Conservation (phyloP, 2,329 filamentous ascomycete genomes). For the Juglanconis sp. region DNA sequence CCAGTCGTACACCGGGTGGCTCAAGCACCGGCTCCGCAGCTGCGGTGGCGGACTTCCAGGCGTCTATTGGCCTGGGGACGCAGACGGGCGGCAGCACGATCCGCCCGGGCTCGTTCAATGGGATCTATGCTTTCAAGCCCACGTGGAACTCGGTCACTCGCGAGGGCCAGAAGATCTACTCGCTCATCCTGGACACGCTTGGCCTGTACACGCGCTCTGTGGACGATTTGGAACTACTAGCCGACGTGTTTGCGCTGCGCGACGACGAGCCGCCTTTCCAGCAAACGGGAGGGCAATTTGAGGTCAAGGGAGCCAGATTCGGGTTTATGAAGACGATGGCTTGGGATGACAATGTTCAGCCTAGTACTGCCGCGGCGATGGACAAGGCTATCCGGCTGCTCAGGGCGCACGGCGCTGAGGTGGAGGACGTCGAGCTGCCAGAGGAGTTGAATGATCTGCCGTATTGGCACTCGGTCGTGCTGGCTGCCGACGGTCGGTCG, state of each 20-base stretch:
- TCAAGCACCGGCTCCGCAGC: constrained; percentile 66
- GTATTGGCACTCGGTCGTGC: constrained; percentile 50
- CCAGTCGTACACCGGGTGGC: constrained; percentile 57
- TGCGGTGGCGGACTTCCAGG: constrained; percentile 63
- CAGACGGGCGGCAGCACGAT: constrained; percentile 65
- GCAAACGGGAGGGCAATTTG: background rate
- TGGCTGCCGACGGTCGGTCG: constrained; percentile 49
- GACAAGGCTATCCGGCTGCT: constrained; percentile 38
- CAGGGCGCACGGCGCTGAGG: constrained; percentile 44
- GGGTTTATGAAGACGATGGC: constrained; percentile 12
- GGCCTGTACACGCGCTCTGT: constrained; percentile 58
- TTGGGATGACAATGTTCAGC: constrained; percentile 1
- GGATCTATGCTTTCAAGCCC: constrained; percentile 63
- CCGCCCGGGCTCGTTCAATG: constrained; percentile 62
- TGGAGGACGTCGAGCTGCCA: constrained; percentile 55
- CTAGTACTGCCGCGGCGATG: constrained; percentile 32
- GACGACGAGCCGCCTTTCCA: constrained; percentile 41
- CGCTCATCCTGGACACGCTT: constrained; percentile 58
- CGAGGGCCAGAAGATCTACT: constrained; percentile 59
- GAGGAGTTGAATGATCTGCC: constrained; percentile 44
- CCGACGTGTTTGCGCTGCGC: constrained; percentile 49
- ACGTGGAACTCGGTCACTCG: constrained; percentile 62
- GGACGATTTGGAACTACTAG: constrained; percentile 55
- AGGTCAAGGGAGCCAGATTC: constrained; percentile 12
- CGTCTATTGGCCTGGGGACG: constrained; percentile 58